A percentile compares a stretch with the other conserved stretches of the same genome.
Conservation (phyloP, 1,284 basidiomycete species). For the Irpex sp. region DNA sequence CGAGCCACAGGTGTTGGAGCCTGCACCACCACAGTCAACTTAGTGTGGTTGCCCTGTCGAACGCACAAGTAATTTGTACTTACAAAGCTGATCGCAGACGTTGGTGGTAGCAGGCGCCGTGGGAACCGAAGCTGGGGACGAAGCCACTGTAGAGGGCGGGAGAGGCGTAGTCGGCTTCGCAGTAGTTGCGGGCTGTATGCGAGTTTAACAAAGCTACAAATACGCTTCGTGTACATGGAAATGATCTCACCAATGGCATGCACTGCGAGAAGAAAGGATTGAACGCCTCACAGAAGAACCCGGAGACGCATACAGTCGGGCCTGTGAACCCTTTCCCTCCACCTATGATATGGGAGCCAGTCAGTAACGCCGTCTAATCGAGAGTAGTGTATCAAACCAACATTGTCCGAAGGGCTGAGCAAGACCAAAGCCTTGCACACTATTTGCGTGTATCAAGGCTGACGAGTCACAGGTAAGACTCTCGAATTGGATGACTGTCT, state of each 20-base stretch:
- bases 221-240: not conserved
- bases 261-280: not conserved
- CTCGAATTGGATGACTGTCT: not conserved
- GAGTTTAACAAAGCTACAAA: not conserved
- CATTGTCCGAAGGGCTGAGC: not conserved
- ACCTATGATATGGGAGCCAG: not conserved
- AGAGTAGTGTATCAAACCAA: not conserved
- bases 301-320: not conserved
- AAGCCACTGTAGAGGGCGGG: not conserved
- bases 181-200: not conserved
- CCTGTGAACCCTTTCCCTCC: not conserved
- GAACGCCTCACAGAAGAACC: not conserved
- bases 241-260: not conserved
- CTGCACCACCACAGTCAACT: slow-evolving; percentile 1
- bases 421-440: not conserved
- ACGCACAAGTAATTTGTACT: slow-evolving; percentile 4
- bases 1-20: slow-evolving; percentile 18
- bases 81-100: slow-evolving; percentile 22
- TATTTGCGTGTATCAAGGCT: not conserved
- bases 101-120: slow-evolving; percentile 7
- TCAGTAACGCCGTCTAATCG: not conserved
- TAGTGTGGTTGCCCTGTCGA: not conserved
- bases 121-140: not conserved
- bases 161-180: not conserved
- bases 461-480: not conserved